Percentiles rank a stretch among this genome's conserved stretches.
Evolutionary conservation across 1,284 basidiomycete species (phyloP).

Genomic region (Heterobasidion irregulare): DNA sequence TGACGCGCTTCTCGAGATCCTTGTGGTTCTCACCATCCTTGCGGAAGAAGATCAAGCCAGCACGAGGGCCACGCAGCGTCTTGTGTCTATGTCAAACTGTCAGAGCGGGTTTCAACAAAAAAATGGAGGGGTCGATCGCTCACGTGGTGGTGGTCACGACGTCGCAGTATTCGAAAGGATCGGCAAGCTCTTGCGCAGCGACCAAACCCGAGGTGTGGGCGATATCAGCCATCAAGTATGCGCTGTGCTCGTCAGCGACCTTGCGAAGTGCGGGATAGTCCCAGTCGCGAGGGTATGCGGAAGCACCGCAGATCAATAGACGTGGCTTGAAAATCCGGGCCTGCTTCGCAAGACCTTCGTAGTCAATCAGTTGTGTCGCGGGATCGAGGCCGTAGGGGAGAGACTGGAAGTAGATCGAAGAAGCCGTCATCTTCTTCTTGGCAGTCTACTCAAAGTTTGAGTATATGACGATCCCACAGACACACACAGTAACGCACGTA

Average conservation of each 20-base stretch:
- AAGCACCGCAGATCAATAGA: conserved; percentile 96
- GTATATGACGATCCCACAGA: not conserved
- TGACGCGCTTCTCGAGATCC: conserved; percentile 93
- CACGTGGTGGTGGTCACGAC: conserved; percentile 94
- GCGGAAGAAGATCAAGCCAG: conserved; percentile 98
- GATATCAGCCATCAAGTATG: conserved; percentile 93
- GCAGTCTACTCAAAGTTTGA: conserved; percentile 56
- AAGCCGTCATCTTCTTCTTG: conserved; percentile 99
- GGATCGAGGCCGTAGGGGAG: conserved; percentile 91
- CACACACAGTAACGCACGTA: conserved; percentile 49
- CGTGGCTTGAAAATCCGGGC: conserved; percentile 96
- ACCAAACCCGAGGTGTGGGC: conserved; percentile 97
- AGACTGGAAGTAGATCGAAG: conserved; percentile 99
- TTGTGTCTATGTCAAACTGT: conserved; percentile 64
- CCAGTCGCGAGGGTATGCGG: conserved; percentile 98
- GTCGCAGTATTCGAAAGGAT: conserved; percentile 96
- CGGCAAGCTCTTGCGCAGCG: conserved; percentile 87
- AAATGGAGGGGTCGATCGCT: conserved; percentile 18
- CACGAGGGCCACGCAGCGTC: conserved; percentile 97
- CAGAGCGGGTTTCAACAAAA: not conserved
- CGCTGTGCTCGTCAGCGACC: conserved; percentile 83
- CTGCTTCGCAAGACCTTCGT: conserved; percentile 75
- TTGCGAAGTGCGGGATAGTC: conserved; percentile 82
- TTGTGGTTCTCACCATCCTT: conserved; percentile 77
- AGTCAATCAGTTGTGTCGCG: conserved; percentile 88